These are phyloP conservation scores for Cunninghamia lanceolata DNA, from an alignment of 75 land plant genomes.

Conservation along the genomic window DNA sequence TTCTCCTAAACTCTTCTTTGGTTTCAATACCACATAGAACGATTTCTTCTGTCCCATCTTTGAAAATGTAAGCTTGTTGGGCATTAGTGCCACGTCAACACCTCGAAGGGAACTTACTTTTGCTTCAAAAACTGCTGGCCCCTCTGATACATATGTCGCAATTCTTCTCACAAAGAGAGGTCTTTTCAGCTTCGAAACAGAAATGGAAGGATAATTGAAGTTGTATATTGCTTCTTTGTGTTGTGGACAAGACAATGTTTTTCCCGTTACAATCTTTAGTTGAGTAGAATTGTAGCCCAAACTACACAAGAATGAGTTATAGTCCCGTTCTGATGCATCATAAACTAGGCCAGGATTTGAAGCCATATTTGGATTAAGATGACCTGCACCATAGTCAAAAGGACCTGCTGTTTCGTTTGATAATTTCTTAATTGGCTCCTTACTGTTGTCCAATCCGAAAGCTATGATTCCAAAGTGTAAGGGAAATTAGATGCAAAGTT, in stretches of 20 bases:
- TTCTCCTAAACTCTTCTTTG: neutral
- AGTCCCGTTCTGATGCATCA: constrained; percentile 31
- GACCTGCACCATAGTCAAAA: constrained; percentile 55
- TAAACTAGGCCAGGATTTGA: constrained; percentile 55
- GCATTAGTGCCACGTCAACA: constrained; percentile 34
- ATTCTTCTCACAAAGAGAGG: constrained; percentile 28
- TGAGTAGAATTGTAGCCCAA: constrained; percentile 27
- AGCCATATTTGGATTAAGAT: constrained; percentile 50
- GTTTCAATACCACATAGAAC: constrained; percentile 26
- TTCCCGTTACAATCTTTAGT: constrained; percentile 12
- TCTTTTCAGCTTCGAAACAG: constrained; percentile 26
- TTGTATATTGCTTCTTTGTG: constrained; percentile 7
- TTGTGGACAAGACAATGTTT: constrained; percentile 3
- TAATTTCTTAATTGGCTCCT: constrained; percentile 21
- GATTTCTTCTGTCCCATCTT: constrained; percentile 28
- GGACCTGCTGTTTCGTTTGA: constrained; percentile 25
- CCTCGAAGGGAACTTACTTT: constrained; percentile 27
- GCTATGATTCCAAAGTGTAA: constrained; percentile 20
- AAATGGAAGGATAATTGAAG: constrained; percentile 76
- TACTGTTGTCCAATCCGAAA: constrained; percentile 32
- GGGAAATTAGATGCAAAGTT: neutral
- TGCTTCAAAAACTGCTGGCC: constrained; percentile 30
- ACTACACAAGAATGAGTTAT: constrained; percentile 43
- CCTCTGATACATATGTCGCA: constrained; percentile 58
- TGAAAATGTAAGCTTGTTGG: constrained; percentile 31